Evolutionary conservation across 2,329 filamentous ascomycete species (phyloP).

Genomic region (Alternaria consortialis): DNA sequence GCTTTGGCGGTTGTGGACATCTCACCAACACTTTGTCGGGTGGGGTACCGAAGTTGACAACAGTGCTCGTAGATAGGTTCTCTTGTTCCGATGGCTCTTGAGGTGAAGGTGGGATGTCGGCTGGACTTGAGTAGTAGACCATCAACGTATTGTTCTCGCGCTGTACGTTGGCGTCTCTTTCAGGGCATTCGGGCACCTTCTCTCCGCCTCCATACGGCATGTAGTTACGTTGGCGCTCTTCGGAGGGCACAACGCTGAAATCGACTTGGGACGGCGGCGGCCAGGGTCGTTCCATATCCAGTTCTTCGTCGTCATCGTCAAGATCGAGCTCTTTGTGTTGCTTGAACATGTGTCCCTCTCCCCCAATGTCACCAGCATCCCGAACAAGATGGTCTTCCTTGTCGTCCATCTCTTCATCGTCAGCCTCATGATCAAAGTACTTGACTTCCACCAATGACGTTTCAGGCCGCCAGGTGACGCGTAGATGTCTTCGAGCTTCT

Average conservation of each 20-base stretch:
- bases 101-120: conserved; percentile 58
- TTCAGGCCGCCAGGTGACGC: conserved; percentile 76
- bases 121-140: conserved; percentile 56
- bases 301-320: conserved; percentile 68
- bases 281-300: conserved; percentile 48
- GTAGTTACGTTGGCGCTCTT: conserved; percentile 57
- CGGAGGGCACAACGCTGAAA: conserved; percentile 53
- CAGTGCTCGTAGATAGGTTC: conserved; percentile 17
- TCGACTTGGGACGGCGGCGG: conserved; percentile 51
- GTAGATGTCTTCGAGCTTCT: conserved; percentile 73
- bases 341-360: conserved; percentile 65
- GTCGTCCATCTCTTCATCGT: conserved; percentile 69
- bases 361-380: conserved; percentile 76
- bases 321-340: conserved; percentile 72
- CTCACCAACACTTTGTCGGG: conserved; percentile 36
- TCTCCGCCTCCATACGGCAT: conserved; percentile 56
- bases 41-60: conserved; percentile 53
- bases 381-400: conserved; percentile 73
- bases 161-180: conserved; percentile 55
- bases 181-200: conserved; percentile 51
- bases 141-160: conserved; percentile 59
- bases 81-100: conserved; percentile 54
- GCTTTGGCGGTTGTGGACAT: conserved; percentile 28
- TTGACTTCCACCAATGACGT: conserved; percentile 71
- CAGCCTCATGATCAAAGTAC: conserved; percentile 75